Conservation (phyloP, 2,329 filamentous ascomycete genomes). For the Penicillium corylophilum region DNA sequence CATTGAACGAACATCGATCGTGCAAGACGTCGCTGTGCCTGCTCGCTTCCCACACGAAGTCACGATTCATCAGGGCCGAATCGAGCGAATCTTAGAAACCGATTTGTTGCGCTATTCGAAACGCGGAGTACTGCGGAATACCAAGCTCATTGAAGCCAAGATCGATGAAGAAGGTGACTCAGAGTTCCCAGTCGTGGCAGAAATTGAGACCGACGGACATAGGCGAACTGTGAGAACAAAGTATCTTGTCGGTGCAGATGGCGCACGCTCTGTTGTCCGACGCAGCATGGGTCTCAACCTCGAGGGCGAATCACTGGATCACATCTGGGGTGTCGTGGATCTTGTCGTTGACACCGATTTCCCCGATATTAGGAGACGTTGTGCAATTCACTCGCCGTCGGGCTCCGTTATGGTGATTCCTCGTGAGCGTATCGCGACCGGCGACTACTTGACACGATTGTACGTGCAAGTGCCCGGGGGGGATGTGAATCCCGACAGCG, state of each 20-base stretch:
- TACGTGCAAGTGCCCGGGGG: constrained; percentile 51
- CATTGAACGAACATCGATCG: constrained; percentile 61
- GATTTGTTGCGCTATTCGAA: constrained; percentile 64
- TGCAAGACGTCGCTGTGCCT: constrained; percentile 58
- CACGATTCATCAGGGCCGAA: constrained; percentile 68
- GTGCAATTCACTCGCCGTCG: constrained; percentile 70
- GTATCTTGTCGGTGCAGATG: constrained; percentile 71
- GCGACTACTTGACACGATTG: constrained; percentile 69
- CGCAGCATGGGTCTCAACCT: constrained; percentile 53
- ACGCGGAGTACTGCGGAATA: constrained; percentile 59
- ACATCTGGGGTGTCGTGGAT: constrained; percentile 77
- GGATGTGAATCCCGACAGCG: constrained; percentile 28
- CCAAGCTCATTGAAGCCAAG: constrained; percentile 62
- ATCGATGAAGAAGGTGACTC: constrained; percentile 53
- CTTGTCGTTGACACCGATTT: constrained; percentile 71
- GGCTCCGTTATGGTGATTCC: constrained; percentile 81
- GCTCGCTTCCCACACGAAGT: constrained; percentile 70
- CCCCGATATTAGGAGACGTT: constrained; percentile 77
- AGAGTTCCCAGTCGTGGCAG: constrained; percentile 37
- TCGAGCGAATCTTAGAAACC: constrained; percentile 67
- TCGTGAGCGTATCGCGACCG: constrained; percentile 59
- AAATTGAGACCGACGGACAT: constrained; percentile 31
- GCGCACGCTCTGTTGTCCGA: constrained; percentile 65
- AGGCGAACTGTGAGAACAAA: constrained; percentile 58
- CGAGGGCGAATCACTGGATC: constrained; percentile 66